These are phyloP conservation scores for Adiantum capillusveneris DNA, from an alignment of 75 land plant species.

Conservation along the genomic window DNA sequence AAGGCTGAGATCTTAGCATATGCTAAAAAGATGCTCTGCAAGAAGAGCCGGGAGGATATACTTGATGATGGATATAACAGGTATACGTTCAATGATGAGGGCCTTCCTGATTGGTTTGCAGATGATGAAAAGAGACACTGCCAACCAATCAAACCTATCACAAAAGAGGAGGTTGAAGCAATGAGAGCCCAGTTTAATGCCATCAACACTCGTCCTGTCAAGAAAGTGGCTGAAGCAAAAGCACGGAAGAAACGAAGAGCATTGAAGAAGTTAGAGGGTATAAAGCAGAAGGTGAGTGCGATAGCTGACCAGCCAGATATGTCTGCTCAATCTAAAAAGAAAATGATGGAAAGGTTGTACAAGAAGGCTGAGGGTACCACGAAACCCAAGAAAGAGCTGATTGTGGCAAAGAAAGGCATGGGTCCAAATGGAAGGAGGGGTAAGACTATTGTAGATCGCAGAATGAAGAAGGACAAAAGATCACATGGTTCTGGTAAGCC, in stretches of 20 bases:
- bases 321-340: slow-evolving; percentile 68
- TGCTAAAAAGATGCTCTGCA: slow-evolving; percentile 92
- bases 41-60: slow-evolving; percentile 77
- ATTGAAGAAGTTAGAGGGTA: slow-evolving; percentile 65
- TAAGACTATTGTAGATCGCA: slow-evolving; percentile 69
- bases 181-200: slow-evolving; percentile 88
- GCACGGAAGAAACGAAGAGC: slow-evolving; percentile 79
- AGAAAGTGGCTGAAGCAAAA: slow-evolving; percentile 97
- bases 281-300: slow-evolving; percentile 65
- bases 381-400: slow-evolving; percentile 66
- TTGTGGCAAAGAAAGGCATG: slow-evolving; percentile 91
- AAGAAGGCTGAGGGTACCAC: slow-evolving; percentile 61
- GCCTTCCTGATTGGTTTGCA: slow-evolving; percentile 78
- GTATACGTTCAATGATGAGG: slow-evolving; percentile 81
- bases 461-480: slow-evolving; percentile 84
- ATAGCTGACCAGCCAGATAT: slow-evolving; percentile 83
- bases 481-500: slow-evolving; percentile 50
- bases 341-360: slow-evolving; percentile 74
- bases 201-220: slow-evolving; percentile 87
- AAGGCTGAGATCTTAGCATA: slow-evolving; percentile 88
- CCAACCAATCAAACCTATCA: slow-evolving; percentile 70
- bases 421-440: slow-evolving; percentile 54
- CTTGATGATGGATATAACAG: slow-evolving; percentile 82
- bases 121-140: slow-evolving; percentile 70
- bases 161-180: slow-evolving; percentile 82